Percentiles rank a stretch among this genome's conserved stretches.
Evolutionary conservation across 2,329 filamentous ascomycete species (phyloP).

Genomic region (Aspergillus tanneri): DNA sequence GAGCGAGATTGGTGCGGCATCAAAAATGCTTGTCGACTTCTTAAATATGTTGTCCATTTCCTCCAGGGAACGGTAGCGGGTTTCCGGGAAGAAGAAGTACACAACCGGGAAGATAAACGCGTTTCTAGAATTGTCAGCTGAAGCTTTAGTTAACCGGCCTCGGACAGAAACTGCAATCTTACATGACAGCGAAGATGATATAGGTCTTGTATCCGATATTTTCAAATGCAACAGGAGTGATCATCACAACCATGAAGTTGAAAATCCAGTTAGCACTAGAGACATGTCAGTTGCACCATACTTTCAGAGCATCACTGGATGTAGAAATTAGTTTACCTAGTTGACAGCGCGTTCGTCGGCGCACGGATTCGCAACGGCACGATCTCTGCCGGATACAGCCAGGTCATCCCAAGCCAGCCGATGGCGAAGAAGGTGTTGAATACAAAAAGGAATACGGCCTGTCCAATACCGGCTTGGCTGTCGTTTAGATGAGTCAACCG

Average conservation of each 20-base stretch:
- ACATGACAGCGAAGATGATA: constrained; percentile 57
- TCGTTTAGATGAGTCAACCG: constrained; percentile 31
- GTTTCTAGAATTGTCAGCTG: constrained; percentile 58
- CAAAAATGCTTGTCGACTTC: constrained; percentile 51
- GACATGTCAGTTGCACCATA: constrained; percentile 45
- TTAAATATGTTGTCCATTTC: constrained; percentile 69
- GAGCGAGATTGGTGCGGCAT: constrained; percentile 50
- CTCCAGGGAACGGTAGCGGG: constrained; percentile 61
- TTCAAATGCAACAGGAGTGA: constrained; percentile 60
- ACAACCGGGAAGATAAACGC: constrained; percentile 57
- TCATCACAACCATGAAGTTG: constrained; percentile 66
- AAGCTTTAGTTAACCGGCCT: constrained; percentile 32
- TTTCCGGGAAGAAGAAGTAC: constrained; percentile 64
- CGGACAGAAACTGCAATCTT: constrained; percentile 21
- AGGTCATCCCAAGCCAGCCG: constrained; percentile 63
- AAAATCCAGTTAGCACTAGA: constrained; percentile 61
- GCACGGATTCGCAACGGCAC: constrained; percentile 59
- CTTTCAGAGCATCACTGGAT: constrained; percentile 59
- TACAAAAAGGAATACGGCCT: constrained; percentile 54
- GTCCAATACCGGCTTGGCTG: constrained; percentile 41
- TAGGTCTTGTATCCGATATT: constrained; percentile 58
- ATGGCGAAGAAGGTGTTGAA: constrained; percentile 69
- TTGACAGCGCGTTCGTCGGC: constrained; percentile 64
- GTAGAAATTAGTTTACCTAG: constrained; percentile 63
- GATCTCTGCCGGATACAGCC: constrained; percentile 52